These are phyloP conservation scores for Zygotorulaspora florentina DNA, from an alignment of 805 yeast species.

Conservation along the genomic window DNA sequence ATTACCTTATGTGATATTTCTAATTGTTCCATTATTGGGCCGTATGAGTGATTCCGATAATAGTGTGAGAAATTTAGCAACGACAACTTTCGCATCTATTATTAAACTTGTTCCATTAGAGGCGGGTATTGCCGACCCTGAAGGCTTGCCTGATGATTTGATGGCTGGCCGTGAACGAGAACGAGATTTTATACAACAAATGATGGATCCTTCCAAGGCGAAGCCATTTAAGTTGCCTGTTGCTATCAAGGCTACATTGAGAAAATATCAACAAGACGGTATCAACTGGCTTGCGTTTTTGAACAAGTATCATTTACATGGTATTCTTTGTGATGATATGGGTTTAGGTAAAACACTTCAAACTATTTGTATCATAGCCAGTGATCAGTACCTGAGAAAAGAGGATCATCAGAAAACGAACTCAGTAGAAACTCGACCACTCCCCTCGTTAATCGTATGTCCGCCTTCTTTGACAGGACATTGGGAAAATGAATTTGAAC, in stretches of 20 bases:
- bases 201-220: conserved; percentile 95
- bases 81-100: conserved; percentile 94
- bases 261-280: conserved; percentile 97
- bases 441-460: conserved; percentile 85
- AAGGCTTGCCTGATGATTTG: conserved; percentile 78
- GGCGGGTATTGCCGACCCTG: conserved; percentile 95
- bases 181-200: conserved; percentile 89
- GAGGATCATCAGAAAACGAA: conserved; percentile 59
- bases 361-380: conserved; percentile 93
- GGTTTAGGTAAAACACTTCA: conserved; percentile 97
- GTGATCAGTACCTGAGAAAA: conserved; percentile 85
- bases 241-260: conserved; percentile 82
- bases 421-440: conserved; percentile 60
- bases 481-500: conserved; percentile 93
- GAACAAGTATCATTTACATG: conserved; percentile 92
- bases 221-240: conserved; percentile 87
- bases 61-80: conserved; percentile 85
- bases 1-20: conserved; percentile 89
- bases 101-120: conserved; percentile 94
- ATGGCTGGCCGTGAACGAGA: conserved; percentile 88
- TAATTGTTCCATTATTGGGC: conserved; percentile 94
- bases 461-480: conserved; percentile 98
- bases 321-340: conserved; percentile 98
- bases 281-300: conserved; percentile 96
- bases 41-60: conserved; percentile 94